Evolutionary conservation across 805 yeast genomes (phyloP), one percentile per base, ranked within the genome.

Genomic region (Brettanomyces sp.): DNA sequence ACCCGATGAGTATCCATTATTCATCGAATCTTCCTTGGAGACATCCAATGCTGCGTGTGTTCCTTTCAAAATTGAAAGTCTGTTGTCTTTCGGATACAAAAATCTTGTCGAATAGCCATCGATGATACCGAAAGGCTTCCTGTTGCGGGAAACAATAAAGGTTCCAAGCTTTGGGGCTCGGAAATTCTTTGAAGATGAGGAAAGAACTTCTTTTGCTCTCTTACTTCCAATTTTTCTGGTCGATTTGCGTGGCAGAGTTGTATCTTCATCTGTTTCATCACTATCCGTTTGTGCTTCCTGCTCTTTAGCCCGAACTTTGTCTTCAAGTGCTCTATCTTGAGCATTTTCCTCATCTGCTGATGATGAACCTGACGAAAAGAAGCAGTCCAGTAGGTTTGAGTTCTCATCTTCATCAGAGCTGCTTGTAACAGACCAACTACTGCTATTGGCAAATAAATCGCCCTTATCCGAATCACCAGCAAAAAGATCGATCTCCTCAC

Each of bases 221-320:
- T 87, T 85, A 9, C 85, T 75, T 2, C 95, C 95, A 36, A 77
- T 73, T 47, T 72, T 77, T 39, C 74, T 68, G 14, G 78, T 70
- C 3, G 84, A 70, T 5, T 83, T 79, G 3, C 80, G 80, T 4
- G 97, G 96, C 39, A 91, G 65, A 14, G 82, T 73, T n/a, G 78
- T 74, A 58, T 91, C 98, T 51, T 88, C 96, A 62, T 91, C 99
- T 0, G 99, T 93, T 13, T 95, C 86, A 55, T 90, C 96, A 39
- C 93, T 42, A 32, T 42, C 44, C 7, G 44, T 32, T 12, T 32
- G 28, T 21, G 21, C 34, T 3, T 39, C 33, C 32, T 13, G 40
- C 4, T 36, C 45, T 18, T 23, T 14, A 14, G 13, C 95, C 53
- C 85, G 82, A 46, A 76, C 55, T 23, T 38, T 49, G 23, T 50